Evolutionary conservation across 176 grass and related monocot species (phyloP).

Genomic region (Puya raimondii): DNA sequence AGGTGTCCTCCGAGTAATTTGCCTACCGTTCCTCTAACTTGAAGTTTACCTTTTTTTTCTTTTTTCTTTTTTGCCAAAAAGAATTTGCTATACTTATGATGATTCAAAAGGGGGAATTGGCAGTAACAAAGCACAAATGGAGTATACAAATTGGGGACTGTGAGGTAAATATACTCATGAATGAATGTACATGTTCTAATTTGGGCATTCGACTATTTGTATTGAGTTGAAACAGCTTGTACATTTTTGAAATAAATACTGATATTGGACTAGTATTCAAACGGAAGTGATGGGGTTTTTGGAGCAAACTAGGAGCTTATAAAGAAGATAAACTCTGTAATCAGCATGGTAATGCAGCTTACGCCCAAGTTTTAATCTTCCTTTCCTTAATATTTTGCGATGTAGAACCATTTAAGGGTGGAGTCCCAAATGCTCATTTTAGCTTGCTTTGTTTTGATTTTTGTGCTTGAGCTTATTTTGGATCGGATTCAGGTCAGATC

Average conservation of each 20-base stretch:
- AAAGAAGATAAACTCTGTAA: neutral
- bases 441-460: too few relatives aligned
- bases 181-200: constrained; percentile 32
- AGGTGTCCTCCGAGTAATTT: constrained; percentile 35
- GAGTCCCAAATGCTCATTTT: too few relatives aligned
- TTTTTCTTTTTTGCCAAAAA: neutral
- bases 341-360: neutral
- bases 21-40: constrained; percentile 28
- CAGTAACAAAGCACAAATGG: constrained; percentile 21
- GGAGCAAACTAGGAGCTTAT: neutral
- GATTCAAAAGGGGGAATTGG: constrained; percentile 11
- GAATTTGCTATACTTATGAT: neutral
- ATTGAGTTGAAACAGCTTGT: constrained; percentile 24
- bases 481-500: too few relatives aligned
- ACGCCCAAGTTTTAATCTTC: neutral
- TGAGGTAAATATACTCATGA: constrained; percentile 13
- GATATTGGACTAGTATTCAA: neutral
- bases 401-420: too few relatives aligned
- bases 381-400: too few relatives aligned
- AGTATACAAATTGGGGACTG: constrained; percentile 22
- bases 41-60: constrained; percentile 4
- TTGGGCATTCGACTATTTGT: constrained; percentile 25
- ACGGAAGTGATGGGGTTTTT: neutral
- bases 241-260: constrained; percentile 13
- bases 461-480: too few relatives aligned